phyloP scores from a whole-genome alignment of 2,329 filamentous ascomycete species.

The Chrysoporthe puriensis region DNA sequence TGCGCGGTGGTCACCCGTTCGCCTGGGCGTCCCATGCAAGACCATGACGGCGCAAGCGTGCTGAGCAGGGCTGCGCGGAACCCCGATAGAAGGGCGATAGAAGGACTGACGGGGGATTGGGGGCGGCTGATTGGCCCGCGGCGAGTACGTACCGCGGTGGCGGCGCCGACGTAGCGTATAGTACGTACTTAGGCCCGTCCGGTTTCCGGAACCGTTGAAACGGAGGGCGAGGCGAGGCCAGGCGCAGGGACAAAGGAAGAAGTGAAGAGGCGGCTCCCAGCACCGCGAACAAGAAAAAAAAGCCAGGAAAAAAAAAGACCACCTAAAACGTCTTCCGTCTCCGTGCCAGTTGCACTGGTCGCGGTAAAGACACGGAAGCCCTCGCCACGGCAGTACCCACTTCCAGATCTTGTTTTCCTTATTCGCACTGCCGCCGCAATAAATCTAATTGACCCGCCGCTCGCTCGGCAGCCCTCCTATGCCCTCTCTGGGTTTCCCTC shows the following conservation, averaged over 20 bases:
- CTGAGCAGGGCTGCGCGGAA: conserved; percentile 13
- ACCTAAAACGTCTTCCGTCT: not conserved
- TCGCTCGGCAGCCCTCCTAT: conserved; percentile 3
- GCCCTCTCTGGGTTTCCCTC: conserved; percentile 11
- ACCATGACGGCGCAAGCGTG: conserved; percentile 12
- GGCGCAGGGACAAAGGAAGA: no score
- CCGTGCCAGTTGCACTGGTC: not conserved
- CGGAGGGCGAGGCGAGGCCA: no score
- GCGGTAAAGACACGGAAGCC: not conserved
- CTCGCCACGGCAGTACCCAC: conserved; percentile 25
- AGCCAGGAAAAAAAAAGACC: no score
- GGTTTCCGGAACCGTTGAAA: not conserved
- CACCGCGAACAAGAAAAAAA: not conserved
- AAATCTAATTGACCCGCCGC: conserved; percentile 25
- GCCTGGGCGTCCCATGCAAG: conserved; percentile 5
- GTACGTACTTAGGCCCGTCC: not conserved
- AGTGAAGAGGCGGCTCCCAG: not conserved
- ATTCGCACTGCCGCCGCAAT: conserved; percentile 28
- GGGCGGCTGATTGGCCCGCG: not conserved
- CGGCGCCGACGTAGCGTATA: not conserved
- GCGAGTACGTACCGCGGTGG: no score
- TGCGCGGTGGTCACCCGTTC: not conserved
- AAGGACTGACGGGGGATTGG: conserved; percentile 13
- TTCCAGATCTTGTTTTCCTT: conserved; percentile 13
- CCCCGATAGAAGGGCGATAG: conserved; percentile 23